Conservation (phyloP, 148 eudicot genomes). For the Chenopodium suecicum region DNA sequence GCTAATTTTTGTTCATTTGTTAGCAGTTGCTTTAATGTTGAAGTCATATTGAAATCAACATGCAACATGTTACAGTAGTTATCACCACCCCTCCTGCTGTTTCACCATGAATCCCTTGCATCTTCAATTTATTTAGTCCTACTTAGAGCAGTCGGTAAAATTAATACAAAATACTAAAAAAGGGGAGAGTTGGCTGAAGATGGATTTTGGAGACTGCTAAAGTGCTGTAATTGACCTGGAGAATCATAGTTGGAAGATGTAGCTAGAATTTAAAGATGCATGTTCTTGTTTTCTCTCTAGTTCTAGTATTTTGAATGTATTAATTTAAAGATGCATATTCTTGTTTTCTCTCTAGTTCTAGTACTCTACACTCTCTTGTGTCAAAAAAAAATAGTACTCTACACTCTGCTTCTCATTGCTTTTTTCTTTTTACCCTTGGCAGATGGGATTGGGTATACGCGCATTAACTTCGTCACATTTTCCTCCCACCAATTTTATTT, state of each 20-base stretch:
- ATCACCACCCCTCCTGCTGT: neutral
- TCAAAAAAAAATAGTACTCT: too few species aligned
- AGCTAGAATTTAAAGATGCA: neutral
- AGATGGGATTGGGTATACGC: slow-evolving; percentile 70
- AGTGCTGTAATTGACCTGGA: neutral
- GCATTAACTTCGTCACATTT: slow-evolving; percentile 49
- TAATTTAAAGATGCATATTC: too few species aligned
- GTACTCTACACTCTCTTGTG: too few species aligned
- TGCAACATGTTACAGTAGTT: neutral
- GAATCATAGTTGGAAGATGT: neutral
- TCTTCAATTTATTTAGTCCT: neutral
- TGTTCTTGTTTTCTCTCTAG: neutral
- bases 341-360: too few species aligned
- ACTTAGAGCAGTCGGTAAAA: neutral
- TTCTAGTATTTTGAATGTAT: neutral
- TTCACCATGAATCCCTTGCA: neutral
- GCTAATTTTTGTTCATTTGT: neutral
- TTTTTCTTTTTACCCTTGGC: slow-evolving; percentile 25
- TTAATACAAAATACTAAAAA: neutral
- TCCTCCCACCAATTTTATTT: slow-evolving; percentile 60
- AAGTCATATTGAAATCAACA: neutral
- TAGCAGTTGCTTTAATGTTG: neutral
- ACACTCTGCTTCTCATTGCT: neutral
- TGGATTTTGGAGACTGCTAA: neutral
- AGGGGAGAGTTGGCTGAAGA: neutral